Base-by-base conservation (phyloP, 192 early-diverging fungal species). In the Coemansia sp. region DNA sequence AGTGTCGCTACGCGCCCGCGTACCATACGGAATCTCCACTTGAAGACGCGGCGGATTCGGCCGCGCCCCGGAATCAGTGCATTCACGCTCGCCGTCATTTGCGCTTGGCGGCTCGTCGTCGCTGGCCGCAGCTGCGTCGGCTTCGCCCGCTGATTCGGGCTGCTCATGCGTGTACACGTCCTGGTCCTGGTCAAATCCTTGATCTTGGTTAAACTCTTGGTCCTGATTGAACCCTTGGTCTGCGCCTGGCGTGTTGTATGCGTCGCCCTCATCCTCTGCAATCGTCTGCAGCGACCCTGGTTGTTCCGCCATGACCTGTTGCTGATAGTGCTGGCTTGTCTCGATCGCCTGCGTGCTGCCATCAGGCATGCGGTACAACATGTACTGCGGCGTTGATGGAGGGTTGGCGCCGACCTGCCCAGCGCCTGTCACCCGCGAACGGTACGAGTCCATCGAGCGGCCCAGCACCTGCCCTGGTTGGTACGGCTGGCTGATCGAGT, bases 291-390 rank as follows among this genome's bases (percentile, higher is more conserved):
- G 62, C 47, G 58, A 61, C 55, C 37, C 69, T 17, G 61, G 71
- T 45, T 53, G 63, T 15, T 43, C 43, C 27, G 32, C 6, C 11
- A 45, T n/a, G 2, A 45, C 14, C 29, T 58, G 39, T 15, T 58
- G 53, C 38, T 65, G 69, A 57, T 54, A 60, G 58, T 66, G 64
- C 32, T 62, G 64, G 48, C 45, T 60, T 38, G 70, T 32, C 17
- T 76, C 64, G 15, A 67, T 54, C 12, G 74, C 24, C 23, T 81
- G 73, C 2, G 69, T 65, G 10, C 69, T 59, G 23, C 70, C 78
- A 32, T 81, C 78, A 15, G 73, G 73, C 73, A 81, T 72, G n/a
- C 78, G 69, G 47, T 81, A 81, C n/a, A 74, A 45, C 78, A 72
- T 72, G 66, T 81, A 81, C 57, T 81, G 78, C 3, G 69, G 37